Conservation (phyloP, 441 rosid species). For the Populus hybrid region DNA sequence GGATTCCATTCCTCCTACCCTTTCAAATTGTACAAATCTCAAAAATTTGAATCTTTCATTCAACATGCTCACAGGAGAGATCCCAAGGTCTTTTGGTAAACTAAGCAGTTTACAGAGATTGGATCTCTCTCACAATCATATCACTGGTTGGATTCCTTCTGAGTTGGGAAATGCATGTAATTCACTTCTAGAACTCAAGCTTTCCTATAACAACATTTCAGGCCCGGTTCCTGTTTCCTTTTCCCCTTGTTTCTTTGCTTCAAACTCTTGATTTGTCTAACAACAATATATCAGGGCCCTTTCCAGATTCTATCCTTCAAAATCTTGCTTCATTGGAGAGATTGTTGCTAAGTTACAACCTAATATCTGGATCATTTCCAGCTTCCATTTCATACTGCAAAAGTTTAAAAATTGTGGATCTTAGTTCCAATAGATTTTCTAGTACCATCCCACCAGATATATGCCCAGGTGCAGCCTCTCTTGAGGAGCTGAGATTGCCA, state of each 20-base stretch:
- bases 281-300: conserved; percentile 80
- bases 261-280: conserved; percentile 75
- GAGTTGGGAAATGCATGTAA: conserved; percentile 68
- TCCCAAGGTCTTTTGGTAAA: conserved; percentile 61
- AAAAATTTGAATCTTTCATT: conserved; percentile 56
- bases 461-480: conserved; percentile 75
- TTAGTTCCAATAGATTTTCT: conserved; percentile 73
- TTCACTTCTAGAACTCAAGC: conserved; percentile 54
- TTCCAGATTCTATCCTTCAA: conserved; percentile 58
- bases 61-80: conserved; percentile 65
- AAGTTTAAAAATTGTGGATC: conserved; percentile 55
- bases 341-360: conserved; percentile 65
- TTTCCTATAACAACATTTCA: conserved; percentile 69
- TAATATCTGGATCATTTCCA: conserved; percentile 70
- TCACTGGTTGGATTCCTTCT: conserved; percentile 82
- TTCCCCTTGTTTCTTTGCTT: conserved; percentile 64
- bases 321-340: conserved; percentile 60
- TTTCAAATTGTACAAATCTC: conserved; percentile 77
- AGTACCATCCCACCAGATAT: conserved; percentile 73
- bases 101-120: conserved; percentile 53
- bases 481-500: conserved; percentile 79
- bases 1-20: conserved; percentile 52
- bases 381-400: conserved; percentile 67
- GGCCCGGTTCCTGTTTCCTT: conserved; percentile 67
- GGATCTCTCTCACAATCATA: conserved; percentile 70